These are phyloP conservation scores for Thermothielavioides terrestris DNA, from an alignment of 495 filamentous ascomycete genomes.

Conservation along the genomic window DNA sequence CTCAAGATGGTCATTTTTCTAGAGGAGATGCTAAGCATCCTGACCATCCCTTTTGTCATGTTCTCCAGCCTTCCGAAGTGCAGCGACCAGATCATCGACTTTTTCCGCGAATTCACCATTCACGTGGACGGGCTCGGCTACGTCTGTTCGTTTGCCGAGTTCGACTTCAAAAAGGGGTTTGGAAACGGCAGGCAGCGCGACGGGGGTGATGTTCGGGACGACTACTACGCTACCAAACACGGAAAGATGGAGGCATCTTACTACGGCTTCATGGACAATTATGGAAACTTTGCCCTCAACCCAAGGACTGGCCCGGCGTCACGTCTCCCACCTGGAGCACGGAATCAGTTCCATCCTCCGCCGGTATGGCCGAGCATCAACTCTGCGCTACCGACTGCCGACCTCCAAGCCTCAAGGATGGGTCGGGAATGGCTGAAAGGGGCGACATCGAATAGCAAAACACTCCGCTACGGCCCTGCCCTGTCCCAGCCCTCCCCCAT, in stretches of 20 bases:
- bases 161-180: constrained; percentile 83
- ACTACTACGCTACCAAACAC: constrained; percentile 91
- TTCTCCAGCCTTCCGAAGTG: constrained; percentile 81
- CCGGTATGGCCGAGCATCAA: constrained; percentile 65
- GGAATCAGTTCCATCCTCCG: constrained; percentile 67
- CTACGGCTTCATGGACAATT: constrained; percentile 86
- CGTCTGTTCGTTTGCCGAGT: constrained; percentile 95
- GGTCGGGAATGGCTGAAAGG: constrained; percentile 35
- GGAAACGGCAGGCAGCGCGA: constrained; percentile 37
- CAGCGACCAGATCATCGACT: constrained; percentile 90
- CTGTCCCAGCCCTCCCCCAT: constrained; percentile 44
- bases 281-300: constrained; percentile 69
- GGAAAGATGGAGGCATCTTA: constrained; percentile 96
- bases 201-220: constrained; percentile 60
- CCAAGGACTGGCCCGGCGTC: constrained; percentile 45
- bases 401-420: constrained; percentile 44
- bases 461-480: constrained; percentile 27
- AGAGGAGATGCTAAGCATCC: constrained; percentile 84
- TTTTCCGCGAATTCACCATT: constrained; percentile 94
- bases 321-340: constrained; percentile 38
- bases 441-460: constrained; percentile 15
- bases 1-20: constrained; percentile 83
- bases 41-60: constrained; percentile 84
- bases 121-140: constrained; percentile 95
- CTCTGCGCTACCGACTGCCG: constrained; percentile 50